Percentiles rank a stretch among this genome's conserved stretches.
phyloP scores from a whole-genome alignment of 805 yeast species.

The Kazachstania bromeliacearum region DNA sequence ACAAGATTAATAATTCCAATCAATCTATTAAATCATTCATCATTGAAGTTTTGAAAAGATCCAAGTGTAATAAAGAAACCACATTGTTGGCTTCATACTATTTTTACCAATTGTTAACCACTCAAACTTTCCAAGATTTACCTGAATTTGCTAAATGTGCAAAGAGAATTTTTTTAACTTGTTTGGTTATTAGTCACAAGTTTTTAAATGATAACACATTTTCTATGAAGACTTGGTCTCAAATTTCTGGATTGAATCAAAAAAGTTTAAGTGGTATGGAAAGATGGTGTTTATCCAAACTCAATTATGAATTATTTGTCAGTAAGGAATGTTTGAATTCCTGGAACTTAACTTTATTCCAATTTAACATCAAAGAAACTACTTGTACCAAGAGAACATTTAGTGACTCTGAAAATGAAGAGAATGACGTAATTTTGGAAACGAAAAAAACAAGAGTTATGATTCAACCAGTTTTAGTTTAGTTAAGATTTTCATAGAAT shows the following conservation, averaged over 20 bases:
- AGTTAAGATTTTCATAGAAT: no score
- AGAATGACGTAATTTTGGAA: no score
- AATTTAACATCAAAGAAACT: background rate
- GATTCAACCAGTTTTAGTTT: no score
- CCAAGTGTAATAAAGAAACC: conserved; percentile 15
- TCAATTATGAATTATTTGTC: conserved; percentile 13
- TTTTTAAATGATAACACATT: conserved; percentile 21
- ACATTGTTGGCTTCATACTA: conserved; percentile 15
- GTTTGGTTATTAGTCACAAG: conserved; percentile 21
- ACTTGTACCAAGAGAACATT: background rate
- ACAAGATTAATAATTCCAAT: conserved; percentile 14
- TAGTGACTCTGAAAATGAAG: background rate
- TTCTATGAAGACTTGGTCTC: conserved; percentile 21
- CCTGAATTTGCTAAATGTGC: conserved; percentile 22
- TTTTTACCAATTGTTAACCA: conserved; percentile 8
- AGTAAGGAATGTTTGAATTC: background rate
- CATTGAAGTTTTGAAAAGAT: conserved; percentile 18
- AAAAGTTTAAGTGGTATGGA: conserved; percentile 18
- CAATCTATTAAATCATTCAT: conserved; percentile 10
- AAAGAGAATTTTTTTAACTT: conserved; percentile 18
- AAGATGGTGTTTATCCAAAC: conserved; percentile 18
- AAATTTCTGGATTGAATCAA: conserved; percentile 16
- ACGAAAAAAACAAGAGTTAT: no score
- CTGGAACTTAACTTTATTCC: conserved; percentile 3
- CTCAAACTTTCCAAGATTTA: background rate